phyloP scores from a whole-genome alignment of 495 filamentous ascomycete genomes.

The Thozetella sp. region DNA sequence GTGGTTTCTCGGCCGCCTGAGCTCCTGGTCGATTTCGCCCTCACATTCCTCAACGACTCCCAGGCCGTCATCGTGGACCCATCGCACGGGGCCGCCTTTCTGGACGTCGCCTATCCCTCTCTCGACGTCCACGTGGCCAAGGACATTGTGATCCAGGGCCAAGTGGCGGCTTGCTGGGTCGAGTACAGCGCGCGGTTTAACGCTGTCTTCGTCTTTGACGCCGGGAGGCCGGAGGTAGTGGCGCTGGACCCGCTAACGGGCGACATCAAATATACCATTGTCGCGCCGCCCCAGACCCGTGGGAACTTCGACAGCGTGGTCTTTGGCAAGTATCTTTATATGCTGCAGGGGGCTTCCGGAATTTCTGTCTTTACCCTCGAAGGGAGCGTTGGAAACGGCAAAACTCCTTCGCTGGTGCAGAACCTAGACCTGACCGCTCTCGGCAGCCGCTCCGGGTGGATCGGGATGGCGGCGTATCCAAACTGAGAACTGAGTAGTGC shows the following conservation, averaged over 20 bases:
- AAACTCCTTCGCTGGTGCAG: conserved; percentile 15
- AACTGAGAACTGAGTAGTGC: not conserved
- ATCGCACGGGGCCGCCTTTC: conserved; percentile 20
- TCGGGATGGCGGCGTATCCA: conserved; percentile 22
- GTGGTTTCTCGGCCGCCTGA: conserved; percentile 13
- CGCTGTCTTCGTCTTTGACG: conserved; percentile 22
- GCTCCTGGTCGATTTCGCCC: conserved; percentile 20
- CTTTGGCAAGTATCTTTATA: conserved; percentile 19
- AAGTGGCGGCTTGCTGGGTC: conserved; percentile 27
- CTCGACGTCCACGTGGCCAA: conserved; percentile 12
- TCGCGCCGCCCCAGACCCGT: not conserved
- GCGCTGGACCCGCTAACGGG: conserved; percentile 16
- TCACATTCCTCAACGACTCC: conserved; percentile 24
- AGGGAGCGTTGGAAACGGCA: conserved; percentile 6
- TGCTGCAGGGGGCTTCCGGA: conserved; percentile 11
- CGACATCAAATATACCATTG: conserved; percentile 10
- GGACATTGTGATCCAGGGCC: conserved; percentile 15
- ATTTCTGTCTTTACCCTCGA: conserved; percentile 13
- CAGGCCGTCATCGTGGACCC: conserved; percentile 22
- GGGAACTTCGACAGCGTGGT: conserved; percentile 18
- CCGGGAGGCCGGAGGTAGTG: conserved; percentile 11
- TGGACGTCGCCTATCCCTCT: conserved; percentile 13
- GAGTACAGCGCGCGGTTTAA: conserved; percentile 16
- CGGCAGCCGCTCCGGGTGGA: conserved; percentile 15
- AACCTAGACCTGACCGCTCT: conserved; percentile 19